Conservation (phyloP, 495 filamentous ascomycete species). For the Neurospora sp. region DNA sequence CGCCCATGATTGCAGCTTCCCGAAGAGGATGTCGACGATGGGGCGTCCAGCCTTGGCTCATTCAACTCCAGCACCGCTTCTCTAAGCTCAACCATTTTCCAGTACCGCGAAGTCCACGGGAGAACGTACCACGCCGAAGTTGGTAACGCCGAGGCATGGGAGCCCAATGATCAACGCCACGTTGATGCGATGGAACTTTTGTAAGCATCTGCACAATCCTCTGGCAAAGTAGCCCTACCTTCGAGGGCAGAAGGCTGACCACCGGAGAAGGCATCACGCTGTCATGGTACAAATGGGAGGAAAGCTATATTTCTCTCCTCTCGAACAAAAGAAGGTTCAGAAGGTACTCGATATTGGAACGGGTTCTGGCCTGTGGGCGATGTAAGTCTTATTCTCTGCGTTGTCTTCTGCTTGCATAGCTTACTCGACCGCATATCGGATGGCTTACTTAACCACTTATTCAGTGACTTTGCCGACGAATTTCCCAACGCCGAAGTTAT, state of each 20-base stretch:
- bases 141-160: slow-evolving; percentile 22
- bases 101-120: slow-evolving; percentile 1
- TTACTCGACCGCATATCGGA: not conserved
- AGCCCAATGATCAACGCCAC: slow-evolving; percentile 28
- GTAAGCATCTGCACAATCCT: slow-evolving; percentile 5
- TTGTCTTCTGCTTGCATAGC: not conserved
- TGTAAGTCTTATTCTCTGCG: not conserved
- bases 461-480: slow-evolving; percentile 29
- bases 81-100: not conserved
- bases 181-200: slow-evolving; percentile 17
- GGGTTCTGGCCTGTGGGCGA: slow-evolving; percentile 54
- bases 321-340: slow-evolving; percentile 28
- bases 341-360: slow-evolving; percentile 51
- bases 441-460: not conserved
- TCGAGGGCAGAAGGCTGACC: not conserved
- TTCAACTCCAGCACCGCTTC: not conserved
- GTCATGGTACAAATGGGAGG: slow-evolving; percentile 7
- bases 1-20: not conserved
- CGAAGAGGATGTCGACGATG: not conserved
- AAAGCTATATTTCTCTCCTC: slow-evolving; percentile 41
- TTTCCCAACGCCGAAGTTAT: slow-evolving; percentile 42
- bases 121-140: slow-evolving; percentile 15
- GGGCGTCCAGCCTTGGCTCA: not conserved
- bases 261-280: not conserved
- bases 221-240: not conserved